Evolutionary conservation across 2,329 filamentous ascomycete species (phyloP).

Genomic region (Laburnicola sp.): DNA sequence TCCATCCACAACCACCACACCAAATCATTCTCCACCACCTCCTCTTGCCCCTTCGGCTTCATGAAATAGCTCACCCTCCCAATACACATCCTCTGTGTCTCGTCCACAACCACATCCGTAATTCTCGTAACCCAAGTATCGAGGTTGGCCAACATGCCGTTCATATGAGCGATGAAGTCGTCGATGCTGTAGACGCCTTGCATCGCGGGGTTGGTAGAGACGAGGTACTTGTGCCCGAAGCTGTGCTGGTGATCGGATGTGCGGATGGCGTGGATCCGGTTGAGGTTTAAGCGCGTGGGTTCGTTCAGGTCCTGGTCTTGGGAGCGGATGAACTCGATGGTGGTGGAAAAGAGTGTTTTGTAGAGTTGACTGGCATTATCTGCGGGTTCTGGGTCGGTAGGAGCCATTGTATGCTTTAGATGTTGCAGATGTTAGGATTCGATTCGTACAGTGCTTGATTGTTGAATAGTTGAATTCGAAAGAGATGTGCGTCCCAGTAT

Average conservation of each 20-base stretch:
- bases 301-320: conserved; percentile 8
- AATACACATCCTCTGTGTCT: conserved; percentile 22
- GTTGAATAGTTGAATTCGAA: not conserved
- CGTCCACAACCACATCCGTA: conserved; percentile 30
- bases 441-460: not conserved
- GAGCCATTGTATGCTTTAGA: not conserved
- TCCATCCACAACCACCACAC: conserved; percentile 36
- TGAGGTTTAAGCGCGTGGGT: conserved; percentile 16
- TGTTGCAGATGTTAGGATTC: not conserved
- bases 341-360: conserved; percentile 18
- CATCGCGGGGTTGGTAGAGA: conserved; percentile 22
- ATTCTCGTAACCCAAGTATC: conserved; percentile 25
- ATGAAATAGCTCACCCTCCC: conserved; percentile 31
- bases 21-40: conserved; percentile 35
- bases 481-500: no score
- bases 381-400: conserved; percentile 1
- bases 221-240: conserved; percentile 37
- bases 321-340: conserved; percentile 22
- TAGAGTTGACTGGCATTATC: conserved; percentile 13
- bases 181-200: conserved; percentile 19
- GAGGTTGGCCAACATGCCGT: conserved; percentile 22
- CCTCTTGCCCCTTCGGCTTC: conserved; percentile 20
- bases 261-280: conserved; percentile 20
- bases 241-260: conserved; percentile 24
- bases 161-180: conserved; percentile 27